These are phyloP conservation scores for Mortierella sp. DNA, from an alignment of 371 early-diverging fungal species.

Conservation along the genomic window DNA sequence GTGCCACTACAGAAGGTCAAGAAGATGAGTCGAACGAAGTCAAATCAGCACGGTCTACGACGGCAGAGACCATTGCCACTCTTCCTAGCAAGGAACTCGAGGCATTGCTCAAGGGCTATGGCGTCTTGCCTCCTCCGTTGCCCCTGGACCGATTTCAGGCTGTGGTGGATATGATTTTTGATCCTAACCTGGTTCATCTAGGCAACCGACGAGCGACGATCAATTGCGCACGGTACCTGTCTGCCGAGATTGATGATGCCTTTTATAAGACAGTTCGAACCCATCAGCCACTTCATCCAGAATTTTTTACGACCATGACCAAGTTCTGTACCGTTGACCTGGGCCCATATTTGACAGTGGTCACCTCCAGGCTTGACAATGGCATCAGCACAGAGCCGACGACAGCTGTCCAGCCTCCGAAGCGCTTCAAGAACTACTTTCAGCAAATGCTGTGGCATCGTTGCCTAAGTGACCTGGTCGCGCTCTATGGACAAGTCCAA, in stretches of 20 bases:
- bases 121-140: background rate
- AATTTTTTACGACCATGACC: background rate
- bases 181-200: conserved; percentile 20
- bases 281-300: background rate
- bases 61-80: background rate
- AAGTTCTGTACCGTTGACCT: conserved; percentile 8
- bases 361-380: background rate
- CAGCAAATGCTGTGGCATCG: conserved; percentile 31
- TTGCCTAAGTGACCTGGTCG: conserved; percentile 16
- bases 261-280: background rate
- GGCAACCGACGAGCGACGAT: conserved; percentile 21
- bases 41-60: background rate
- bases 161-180: conserved; percentile 24
- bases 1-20: background rate
- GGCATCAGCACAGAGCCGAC: background rate
- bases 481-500: conserved; percentile 20
- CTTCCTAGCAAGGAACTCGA: background rate
- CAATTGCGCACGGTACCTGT: conserved; percentile 35
- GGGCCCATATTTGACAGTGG: conserved; percentile 10
- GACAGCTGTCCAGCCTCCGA: conserved; percentile 11
- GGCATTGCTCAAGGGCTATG: background rate
- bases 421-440: conserved; percentile 12
- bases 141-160: conserved; percentile 6
- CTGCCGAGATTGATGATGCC: conserved; percentile 15
- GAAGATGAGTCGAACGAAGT: background rate